These are phyloP conservation scores for Pseudoperonospora humuli DNA, from an alignment of 352 stramenopile genomes.

Conservation along the genomic window DNA sequence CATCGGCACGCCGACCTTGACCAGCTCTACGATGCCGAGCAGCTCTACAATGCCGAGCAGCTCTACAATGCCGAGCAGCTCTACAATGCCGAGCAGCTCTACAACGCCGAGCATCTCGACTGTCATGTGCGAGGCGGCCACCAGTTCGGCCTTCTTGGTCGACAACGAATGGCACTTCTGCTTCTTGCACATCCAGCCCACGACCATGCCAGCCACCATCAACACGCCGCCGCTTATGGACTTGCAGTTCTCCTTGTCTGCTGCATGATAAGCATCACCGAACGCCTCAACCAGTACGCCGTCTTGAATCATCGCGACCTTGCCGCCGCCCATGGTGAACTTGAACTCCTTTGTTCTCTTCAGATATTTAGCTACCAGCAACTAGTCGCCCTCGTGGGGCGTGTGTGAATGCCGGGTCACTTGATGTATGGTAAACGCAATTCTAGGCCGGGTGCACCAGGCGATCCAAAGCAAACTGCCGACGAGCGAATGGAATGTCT, in stretches of 20 bases:
- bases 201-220: constrained; percentile 4
- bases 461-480: constrained; percentile 32
- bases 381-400: constrained; percentile 6
- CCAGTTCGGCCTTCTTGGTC: not conserved
- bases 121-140: not conserved
- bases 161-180: constrained; percentile 5
- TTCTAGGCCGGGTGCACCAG: constrained; percentile 22
- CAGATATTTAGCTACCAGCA: constrained; percentile 14
- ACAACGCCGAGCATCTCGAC: constrained; percentile 7
- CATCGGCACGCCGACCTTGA: too few species aligned
- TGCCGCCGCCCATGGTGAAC: too few species aligned
- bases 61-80: too few species aligned
- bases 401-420: constrained; percentile 13
- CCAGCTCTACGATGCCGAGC: too few species aligned
- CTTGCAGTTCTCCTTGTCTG: constrained; percentile 10
- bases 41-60: too few species aligned
- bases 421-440: constrained; percentile 19
- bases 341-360: constrained; percentile 12
- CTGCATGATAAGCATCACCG: too few species aligned
- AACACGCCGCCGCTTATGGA: constrained; percentile 13
- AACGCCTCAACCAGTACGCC: too few species aligned
- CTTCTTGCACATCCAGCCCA: constrained; percentile 14
- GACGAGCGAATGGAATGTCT: constrained; percentile 28
- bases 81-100: too few species aligned
- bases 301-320: too few species aligned